These are phyloP conservation scores for Aspergillus indologenus DNA, from an alignment of 495 filamentous ascomycete species.

Conservation along the genomic window DNA sequence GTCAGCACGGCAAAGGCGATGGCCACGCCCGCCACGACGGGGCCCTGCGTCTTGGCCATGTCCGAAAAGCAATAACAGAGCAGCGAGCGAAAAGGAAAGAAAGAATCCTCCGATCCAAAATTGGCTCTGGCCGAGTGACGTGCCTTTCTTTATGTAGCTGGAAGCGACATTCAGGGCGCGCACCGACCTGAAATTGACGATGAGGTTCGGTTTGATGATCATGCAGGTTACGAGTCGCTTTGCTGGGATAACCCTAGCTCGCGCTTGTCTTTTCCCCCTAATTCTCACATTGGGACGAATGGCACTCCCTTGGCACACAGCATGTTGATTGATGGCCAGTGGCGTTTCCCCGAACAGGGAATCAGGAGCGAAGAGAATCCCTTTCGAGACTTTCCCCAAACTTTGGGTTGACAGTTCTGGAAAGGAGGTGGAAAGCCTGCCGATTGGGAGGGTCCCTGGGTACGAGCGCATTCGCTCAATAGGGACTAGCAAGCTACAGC, in stretches of 20 bases:
- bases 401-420: not conserved
- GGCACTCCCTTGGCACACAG: not conserved
- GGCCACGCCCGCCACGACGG: slow-evolving; percentile 29
- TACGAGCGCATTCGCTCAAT: not conserved
- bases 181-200: not conserved
- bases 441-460: not conserved
- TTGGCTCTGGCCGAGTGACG: not conserved
- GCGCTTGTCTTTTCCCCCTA: not conserved
- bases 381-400: not conserved
- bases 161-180: not conserved
- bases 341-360: not conserved
- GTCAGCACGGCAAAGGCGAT: slow-evolving; percentile 35
- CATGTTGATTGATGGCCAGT: not conserved
- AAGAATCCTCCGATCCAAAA: not conserved
- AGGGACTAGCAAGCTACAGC: not conserved
- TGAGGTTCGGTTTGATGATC: not conserved
- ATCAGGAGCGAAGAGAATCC: not conserved
- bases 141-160: not conserved
- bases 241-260: not conserved
- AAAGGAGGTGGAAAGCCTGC: not conserved
- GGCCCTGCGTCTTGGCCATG: slow-evolving; percentile 29
- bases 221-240: not conserved
- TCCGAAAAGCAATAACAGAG: not conserved
- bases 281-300: not conserved
- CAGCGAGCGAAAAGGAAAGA: not conserved